Base-by-base conservation (phyloP, 2,329 filamentous ascomycete genomes). In the Penicillium expansum region DNA sequence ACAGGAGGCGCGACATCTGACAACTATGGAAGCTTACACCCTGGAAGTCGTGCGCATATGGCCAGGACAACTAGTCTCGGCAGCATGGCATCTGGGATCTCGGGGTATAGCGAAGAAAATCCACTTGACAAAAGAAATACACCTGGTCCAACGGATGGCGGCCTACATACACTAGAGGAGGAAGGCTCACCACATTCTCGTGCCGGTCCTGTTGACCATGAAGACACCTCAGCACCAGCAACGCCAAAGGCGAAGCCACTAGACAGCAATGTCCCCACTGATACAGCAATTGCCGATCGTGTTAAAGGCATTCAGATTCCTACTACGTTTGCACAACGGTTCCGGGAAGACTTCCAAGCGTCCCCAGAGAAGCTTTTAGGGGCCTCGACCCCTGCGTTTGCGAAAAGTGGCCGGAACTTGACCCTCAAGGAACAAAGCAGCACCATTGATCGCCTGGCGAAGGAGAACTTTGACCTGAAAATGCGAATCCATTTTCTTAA, bases 381-480 rank as follows among this genome's bases (percentile, higher is more conserved):
- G 4, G 76, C 78, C 9, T 81, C 82, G 27, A 81, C 80, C 0
- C 75, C 80, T 4, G 72, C 71, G 6, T 74, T 80, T 53, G 77
- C 79, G 30, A 81, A 85, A 42, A 81, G 82, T 43, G 86, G 86
- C 20, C 86, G 84, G 68, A 90, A 85, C 65, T 79, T 99, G 75
- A 97, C 94, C 0, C 79, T 99, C 39, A 97, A 97, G 73, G 94
- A 99, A 75, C 94, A 99, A 75, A 96, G 93, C 71, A 96, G 89
- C 75, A 97, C 93, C 14, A 97, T 99, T 62, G 94, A 99, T 74
- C 87, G 92, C 57, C 82, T 97, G 2, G 95, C 91, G 58, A 99
- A 99, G 76, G 94, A 99, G 74, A 99, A 99, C 63, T 99, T 97
- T 71, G 93, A 97, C 71, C 79, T 97, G 54, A 97, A 97, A 76